A percentile compares a stretch with the other conserved stretches of the same genome.
These are phyloP conservation scores for Fusarium chaquense DNA, from an alignment of 2,329 filamentous ascomycete genomes.

Conservation along the genomic window DNA sequence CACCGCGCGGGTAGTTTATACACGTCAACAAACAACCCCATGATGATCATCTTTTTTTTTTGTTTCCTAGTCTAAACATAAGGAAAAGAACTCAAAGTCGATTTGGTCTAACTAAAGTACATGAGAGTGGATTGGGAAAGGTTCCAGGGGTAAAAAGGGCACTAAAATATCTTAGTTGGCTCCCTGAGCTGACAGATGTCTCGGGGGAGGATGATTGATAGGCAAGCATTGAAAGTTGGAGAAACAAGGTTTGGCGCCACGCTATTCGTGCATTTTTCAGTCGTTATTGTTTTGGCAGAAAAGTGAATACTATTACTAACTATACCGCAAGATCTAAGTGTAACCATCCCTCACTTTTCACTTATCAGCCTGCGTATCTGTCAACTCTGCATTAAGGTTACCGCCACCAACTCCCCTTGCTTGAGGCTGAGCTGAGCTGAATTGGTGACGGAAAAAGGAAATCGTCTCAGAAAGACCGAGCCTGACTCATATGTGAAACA, in stretches of 20 bases:
- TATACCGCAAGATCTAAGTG: neutral
- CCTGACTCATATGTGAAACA: constrained; percentile 23
- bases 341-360: constrained; percentile 18
- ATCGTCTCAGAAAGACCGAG: constrained; percentile 1
- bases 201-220: constrained; percentile 15
- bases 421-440: constrained; percentile 3
- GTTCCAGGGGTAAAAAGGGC: constrained; percentile 29
- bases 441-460: neutral
- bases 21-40: neutral
- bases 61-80: neutral
- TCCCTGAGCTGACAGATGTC: constrained; percentile 21
- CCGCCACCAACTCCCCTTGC: constrained; percentile 24
- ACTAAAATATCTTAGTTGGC: constrained; percentile 21
- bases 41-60: neutral
- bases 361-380: neutral
- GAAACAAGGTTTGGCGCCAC: constrained; percentile 21
- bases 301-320: neutral
- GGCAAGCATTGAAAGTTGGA: constrained; percentile 18
- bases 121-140: neutral
- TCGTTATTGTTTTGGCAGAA: neutral
- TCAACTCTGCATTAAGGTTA: constrained; percentile 39
- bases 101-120: neutral
- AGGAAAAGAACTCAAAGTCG: neutral
- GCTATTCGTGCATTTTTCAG: constrained; percentile 6
- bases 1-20: constrained; percentile 42